Evolutionary conservation across 169 alveolate species (phyloP), one percentile per base, ranked within the genome.

Genomic region (Plasmodium adleri): DNA sequence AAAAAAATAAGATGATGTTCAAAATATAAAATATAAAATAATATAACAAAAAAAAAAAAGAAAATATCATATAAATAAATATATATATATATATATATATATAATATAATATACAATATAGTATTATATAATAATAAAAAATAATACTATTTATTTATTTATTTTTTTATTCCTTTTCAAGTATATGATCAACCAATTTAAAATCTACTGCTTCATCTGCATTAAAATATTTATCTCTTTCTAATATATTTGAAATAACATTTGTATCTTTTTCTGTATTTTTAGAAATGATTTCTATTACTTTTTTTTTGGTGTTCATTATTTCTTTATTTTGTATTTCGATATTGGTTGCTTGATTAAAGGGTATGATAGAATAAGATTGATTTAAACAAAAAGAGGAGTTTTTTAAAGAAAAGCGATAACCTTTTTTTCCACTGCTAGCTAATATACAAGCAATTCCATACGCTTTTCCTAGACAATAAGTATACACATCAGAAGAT

Each of bases 381-480:
- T 93, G 96, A 6, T 92, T 63, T 78, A 93, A 63, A n/a, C 92
- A 87, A 47, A 93, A 88, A 8, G 89, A 91, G 7, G 96, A 88
- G 3, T 91, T 88, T 24, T 93, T 93, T 24, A 93, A 80, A n/a
- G 92, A 93, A 68, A 86, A 93, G 0, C 96, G 91, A 70, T 88
- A 91, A 13, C 95, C 95, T 28, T 88, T 90, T 63, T 92, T 88
- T 22, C 96, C 96, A 28, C 94, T 86, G 24, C 94, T 88, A 45
- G 93, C 91, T 74, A 93, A 73, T 49, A 92, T 56, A 28, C 95
- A 92, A n/a, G 94, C 89, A 45, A 94, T 86, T 0, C 96, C 96
- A 70, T 91, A 93, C 4, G 96, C 95, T 91, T 93, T 78, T n/a
- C 64, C 72, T 52, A 67, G 49, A n/a, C 87, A 76, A 20, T 45